Evolutionary conservation across 106 monocot genomes (phyloP).

Genomic region (Narthecium ossifragum): DNA sequence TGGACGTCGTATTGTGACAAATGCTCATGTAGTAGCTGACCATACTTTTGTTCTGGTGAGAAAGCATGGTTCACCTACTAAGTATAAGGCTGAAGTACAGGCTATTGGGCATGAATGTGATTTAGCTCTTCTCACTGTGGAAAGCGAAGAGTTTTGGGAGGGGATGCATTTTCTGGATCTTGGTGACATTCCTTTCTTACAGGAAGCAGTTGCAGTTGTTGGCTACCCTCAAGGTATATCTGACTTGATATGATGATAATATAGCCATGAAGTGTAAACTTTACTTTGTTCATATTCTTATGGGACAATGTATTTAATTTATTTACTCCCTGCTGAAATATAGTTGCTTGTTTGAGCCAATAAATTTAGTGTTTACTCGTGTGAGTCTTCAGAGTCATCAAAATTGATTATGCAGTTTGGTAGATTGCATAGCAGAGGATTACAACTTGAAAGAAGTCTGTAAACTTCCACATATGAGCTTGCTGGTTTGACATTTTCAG

Average conservation of each 20-base stretch:
- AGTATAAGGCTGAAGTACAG: constrained; percentile 88
- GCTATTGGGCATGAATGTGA: constrained; percentile 99
- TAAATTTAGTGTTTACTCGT: too few species aligned
- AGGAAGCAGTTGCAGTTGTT: constrained; percentile 98
- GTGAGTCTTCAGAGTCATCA: too few species aligned
- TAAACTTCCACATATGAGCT: too few species aligned
- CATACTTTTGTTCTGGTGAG: constrained; percentile 96
- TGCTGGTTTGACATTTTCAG: too few species aligned
- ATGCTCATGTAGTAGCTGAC: constrained; percentile 98
- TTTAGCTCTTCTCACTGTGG: constrained; percentile 84
- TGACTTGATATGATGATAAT: constrained; percentile 5
- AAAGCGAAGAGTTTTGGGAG: constrained; percentile 96
- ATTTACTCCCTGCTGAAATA: too few species aligned
- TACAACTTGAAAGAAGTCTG: too few species aligned
- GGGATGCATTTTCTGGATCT: constrained; percentile 85
- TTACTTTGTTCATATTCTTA: not conserved
- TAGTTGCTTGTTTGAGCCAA: too few species aligned
- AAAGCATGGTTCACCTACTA: constrained; percentile 96
- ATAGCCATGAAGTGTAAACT: not conserved
- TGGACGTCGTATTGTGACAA: constrained; percentile 76
- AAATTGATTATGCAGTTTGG: too few species aligned
- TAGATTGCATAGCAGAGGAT: too few species aligned
- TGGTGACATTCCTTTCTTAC: constrained; percentile 94
- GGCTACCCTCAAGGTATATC: constrained; percentile 99
- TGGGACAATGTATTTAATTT: not conserved